Base-by-base conservation (phyloP, 768 basidiomycete genomes). In the Lactarius tabidus region DNA sequence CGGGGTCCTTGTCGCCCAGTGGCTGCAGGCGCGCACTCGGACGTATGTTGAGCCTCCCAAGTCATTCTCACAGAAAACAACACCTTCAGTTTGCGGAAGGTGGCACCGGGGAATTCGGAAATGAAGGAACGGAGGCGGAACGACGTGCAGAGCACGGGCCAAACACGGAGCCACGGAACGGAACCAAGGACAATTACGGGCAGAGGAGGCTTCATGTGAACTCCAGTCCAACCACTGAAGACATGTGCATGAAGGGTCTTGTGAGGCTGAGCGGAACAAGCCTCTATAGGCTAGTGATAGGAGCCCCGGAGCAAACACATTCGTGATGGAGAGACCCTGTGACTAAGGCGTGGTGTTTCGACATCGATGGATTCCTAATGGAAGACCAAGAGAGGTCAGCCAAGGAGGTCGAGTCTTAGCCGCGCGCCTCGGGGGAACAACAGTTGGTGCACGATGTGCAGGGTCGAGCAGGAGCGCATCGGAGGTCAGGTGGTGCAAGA, bases 61-160 rank as follows among this genome's bases (percentile, higher is more conserved):
- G n/a, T 17, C 28, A 28, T 29, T 7, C 52, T 29, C 52, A 20
- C 28, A 28, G n/a, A n/a, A n/a, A 10, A 10, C 52, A 38, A 35
- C 35, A n/a, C 9, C 18, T 18, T 10, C 31, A 51, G n/a, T 39
- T 18, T 55, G 53, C 23, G 35, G 59, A 53, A 56, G 39, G 35
- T 48, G 59, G 45, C n/a, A 10, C 64, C 59, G 59, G 43, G 48
- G 59, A 65, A 43, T 60, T 53, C 64, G 64, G 64, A 65, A 29
- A 63, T 57, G 62, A 57, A 63, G 56, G 17, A 38, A 56, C 12
- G 18, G 53, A 15, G 41, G 39, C n/a, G n/a, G n/a, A n/a, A n/a
- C n/a, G n/a, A n/a, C n/a, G 29, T 20, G 23, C 41, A 8, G 10
- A 18, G 14, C 29, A 28, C 15, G 23, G 20, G n/a, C n/a, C n/a